Conservation (phyloP, 1,284 basidiomycete species). For the Cutaneotrichosporon dermatis region DNA sequence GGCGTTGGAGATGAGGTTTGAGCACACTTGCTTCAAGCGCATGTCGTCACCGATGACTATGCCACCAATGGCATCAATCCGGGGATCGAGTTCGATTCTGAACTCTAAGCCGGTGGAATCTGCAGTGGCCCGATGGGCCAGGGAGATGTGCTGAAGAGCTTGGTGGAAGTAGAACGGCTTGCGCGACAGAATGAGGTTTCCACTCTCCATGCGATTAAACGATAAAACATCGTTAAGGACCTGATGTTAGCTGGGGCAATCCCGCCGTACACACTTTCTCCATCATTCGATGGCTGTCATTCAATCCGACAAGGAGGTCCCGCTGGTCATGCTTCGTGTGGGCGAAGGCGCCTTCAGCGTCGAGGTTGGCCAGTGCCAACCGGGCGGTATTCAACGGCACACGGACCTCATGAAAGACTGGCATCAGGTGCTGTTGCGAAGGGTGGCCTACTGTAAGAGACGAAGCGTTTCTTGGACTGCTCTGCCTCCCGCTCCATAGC, state of each 20-base stretch:
- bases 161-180: slow-evolving; percentile 78
- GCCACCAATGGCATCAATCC: slow-evolving; percentile 62
- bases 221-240: slow-evolving; percentile 70
- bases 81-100: slow-evolving; percentile 63
- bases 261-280: slow-evolving; percentile 54
- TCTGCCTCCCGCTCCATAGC: slow-evolving; percentile 73
- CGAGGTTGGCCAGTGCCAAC: slow-evolving; percentile 83
- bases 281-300: slow-evolving; percentile 76
- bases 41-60: slow-evolving; percentile 56
- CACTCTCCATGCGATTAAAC: slow-evolving; percentile 51
- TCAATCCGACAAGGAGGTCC: slow-evolving; percentile 53
- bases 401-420: slow-evolving; percentile 61
- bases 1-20: slow-evolving; percentile 50
- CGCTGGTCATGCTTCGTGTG: slow-evolving; percentile 33
- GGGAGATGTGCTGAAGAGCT: slow-evolving; percentile 71
- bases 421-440: too few relatives aligned
- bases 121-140: slow-evolving; percentile 69
- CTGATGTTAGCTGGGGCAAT: too few relatives aligned
- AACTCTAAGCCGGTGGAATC: slow-evolving; percentile 68
- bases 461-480: slow-evolving; percentile 71
- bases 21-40: slow-evolving; percentile 69
- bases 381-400: slow-evolving; percentile 86
- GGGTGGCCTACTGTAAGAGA: slow-evolving; percentile 72
- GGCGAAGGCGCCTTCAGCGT: slow-evolving; percentile 55
- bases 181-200: slow-evolving; percentile 35